Conservation (phyloP, 768 basidiomycete species). For the Thelephora ganbajun region DNA sequence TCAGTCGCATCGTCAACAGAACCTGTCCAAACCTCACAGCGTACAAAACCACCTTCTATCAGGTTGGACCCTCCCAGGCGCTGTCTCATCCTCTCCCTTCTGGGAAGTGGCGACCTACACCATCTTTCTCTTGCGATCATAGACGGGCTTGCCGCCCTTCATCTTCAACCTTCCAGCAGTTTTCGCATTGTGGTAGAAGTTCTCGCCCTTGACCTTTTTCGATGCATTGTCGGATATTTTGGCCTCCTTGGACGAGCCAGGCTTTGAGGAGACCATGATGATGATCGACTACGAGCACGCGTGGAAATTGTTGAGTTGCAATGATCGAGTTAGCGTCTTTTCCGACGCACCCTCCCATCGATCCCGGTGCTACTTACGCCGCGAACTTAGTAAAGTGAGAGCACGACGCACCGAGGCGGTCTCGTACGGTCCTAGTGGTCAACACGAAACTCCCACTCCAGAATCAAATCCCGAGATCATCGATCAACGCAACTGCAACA, state of each 20-base stretch:
- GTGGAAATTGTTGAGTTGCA: too few species aligned
- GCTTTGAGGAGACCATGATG: too few species aligned
- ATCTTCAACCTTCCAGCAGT: conserved; percentile 75
- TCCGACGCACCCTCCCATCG: too few species aligned
- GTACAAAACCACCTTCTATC: conserved; percentile 96
- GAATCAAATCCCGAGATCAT: too few species aligned
- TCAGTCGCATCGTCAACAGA: conserved; percentile 2
- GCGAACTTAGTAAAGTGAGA: too few species aligned
- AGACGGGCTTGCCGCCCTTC: conserved; percentile 83
- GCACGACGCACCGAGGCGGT: too few species aligned
- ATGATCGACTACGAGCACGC: too few species aligned
- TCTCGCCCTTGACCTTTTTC: conserved; percentile 80
- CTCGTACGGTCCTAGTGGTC: too few species aligned
- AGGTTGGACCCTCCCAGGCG: conserved; percentile 84
- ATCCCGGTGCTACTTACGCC: too few species aligned
- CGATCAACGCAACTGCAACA: too few species aligned
- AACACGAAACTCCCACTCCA: too few species aligned
- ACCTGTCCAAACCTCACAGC: conserved; percentile 15
- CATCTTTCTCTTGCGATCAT: conserved; percentile 87
- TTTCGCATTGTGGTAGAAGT: conserved; percentile 97
- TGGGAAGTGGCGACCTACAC: conserved; percentile 91
- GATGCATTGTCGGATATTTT: conserved; percentile 35
- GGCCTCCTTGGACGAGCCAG: conserved; percentile 19
- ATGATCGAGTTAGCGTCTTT: too few species aligned
- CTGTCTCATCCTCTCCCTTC: conserved; percentile 85